Conservation (phyloP, 805 yeast genomes). For the Sungouiella thailandica region DNA sequence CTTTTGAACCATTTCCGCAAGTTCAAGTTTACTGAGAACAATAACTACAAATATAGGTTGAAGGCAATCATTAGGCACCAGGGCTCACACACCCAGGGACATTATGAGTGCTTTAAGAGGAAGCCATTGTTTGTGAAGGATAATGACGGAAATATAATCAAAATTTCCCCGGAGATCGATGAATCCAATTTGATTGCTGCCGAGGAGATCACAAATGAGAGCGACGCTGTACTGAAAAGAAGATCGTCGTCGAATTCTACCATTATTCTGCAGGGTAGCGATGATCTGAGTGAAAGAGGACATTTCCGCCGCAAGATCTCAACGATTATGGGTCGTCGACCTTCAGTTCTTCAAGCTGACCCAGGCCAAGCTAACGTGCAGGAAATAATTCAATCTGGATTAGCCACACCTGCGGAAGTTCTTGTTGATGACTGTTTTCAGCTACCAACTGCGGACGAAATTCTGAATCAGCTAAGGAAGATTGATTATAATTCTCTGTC, state of each 20-base stretch:
- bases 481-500: slow-evolving; percentile 7
- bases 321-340: slow-evolving; percentile 38
- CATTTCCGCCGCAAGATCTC: slow-evolving; percentile 33
- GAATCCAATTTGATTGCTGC: slow-evolving; percentile 13
- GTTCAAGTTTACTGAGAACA: slow-evolving; percentile 37
- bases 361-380: slow-evolving; percentile 31
- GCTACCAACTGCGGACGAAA: slow-evolving; percentile 13
- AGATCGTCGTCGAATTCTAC: slow-evolving; percentile 10
- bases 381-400: slow-evolving; percentile 35
- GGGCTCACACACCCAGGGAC: slow-evolving; percentile 87
- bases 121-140: slow-evolving; percentile 60
- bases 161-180: slow-evolving; percentile 36
- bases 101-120: slow-evolving; percentile 80
- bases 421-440: slow-evolving; percentile 31
- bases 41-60: slow-evolving; percentile 49
- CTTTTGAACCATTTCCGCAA: slow-evolving; percentile 32
- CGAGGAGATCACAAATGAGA: slow-evolving; percentile 3
- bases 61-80: slow-evolving; percentile 76
- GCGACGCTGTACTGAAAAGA: slow-evolving; percentile 1
- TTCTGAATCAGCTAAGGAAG: slow-evolving; percentile 2
- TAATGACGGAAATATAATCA: slow-evolving; percentile 35
- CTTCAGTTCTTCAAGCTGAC: slow-evolving; percentile 35
- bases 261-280: slow-evolving; percentile 9
- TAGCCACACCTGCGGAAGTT: slow-evolving; percentile 39
- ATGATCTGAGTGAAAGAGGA: slow-evolving; percentile 17